Evolutionary conservation across 148 eudicot species (phyloP), one percentile per base, ranked within the genome.

Genomic region (Rheum nobile): DNA sequence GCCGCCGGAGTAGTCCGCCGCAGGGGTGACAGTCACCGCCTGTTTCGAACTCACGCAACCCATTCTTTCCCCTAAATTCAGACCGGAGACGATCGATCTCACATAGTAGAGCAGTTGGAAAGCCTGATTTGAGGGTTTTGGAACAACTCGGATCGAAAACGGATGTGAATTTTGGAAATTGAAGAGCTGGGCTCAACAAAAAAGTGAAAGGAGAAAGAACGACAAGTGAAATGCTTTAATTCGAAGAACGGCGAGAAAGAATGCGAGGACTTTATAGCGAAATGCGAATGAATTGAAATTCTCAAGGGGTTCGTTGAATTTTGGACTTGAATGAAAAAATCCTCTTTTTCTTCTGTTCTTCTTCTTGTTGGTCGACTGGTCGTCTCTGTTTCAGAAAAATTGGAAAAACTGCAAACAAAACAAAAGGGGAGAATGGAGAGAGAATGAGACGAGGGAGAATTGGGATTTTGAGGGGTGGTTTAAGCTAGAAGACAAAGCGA

Each of bases 31-130:
- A 3, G 97, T 84, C 63, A 89, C 98, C 13, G 93, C 77, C 38
- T 90, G 91, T 82, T 94, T 94, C 26, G 96, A 88, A 47, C 90
- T 76, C 81, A 89, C 97, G 83, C 98, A 94, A 39, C 98, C 98
- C 98, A 94, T 93, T 37, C 1, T 22, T n/a, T 59, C 34, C 26
- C 10, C 13, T 31, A 22, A 54, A 54, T 21, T 54, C 63, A 24
- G 29, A 54, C 29, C 61, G 11, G 31, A 54, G 63, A 8, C 63
- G 67, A 28, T 28, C 67, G 34, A 28, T 59, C 16, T 59, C 34
- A 59, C 67, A 59, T 59, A 59, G 34, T 11, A 54, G 63, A 54
- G 29, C 63, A 54, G 63, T 54, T 54, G 12, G 29, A 2, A 16
- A 59, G 32, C 28, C 67, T 6, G 17, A 59, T 28, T 13, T 4